These are phyloP conservation scores for Venturia asperata DNA, from an alignment of 2,329 filamentous ascomycete genomes.

Conservation along the genomic window DNA sequence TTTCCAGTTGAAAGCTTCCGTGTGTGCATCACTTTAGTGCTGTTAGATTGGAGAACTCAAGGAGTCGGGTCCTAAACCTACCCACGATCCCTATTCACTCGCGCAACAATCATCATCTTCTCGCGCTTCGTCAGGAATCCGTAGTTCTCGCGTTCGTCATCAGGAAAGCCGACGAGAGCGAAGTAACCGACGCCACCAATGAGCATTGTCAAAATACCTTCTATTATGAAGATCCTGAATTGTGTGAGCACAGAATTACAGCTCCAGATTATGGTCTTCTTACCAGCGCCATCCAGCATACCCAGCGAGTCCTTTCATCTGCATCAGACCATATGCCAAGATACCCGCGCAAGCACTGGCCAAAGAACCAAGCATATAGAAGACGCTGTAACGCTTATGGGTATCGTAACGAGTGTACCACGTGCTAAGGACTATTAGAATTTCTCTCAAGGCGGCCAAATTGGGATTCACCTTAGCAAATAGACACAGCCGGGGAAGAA, in stretches of 20 bases:
- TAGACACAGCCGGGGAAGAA: conserved; percentile 40
- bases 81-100: conserved; percentile 47
- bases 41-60: background rate
- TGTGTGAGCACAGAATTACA: conserved; percentile 22
- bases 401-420: conserved; percentile 54
- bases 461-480: conserved; percentile 18
- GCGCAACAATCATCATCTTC: conserved; percentile 43
- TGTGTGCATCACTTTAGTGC: conserved; percentile 36
- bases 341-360: conserved; percentile 62
- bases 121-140: conserved; percentile 43
- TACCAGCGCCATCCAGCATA: conserved; percentile 40
- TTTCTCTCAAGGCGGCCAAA: background rate
- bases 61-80: background rate
- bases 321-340: conserved; percentile 62
- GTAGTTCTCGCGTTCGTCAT: conserved; percentile 37
- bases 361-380: conserved; percentile 63
- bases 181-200: conserved; percentile 37
- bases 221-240: conserved; percentile 37
- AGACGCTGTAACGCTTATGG: conserved; percentile 60
- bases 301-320: conserved; percentile 50
- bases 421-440: conserved; percentile 25
- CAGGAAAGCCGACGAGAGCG: conserved; percentile 43
- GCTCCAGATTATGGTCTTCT: conserved; percentile 27
- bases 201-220: conserved; percentile 49
- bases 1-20: conserved; percentile 41